Evolutionary conservation across 495 filamentous ascomycete genomes (phyloP).

Genomic region (Talaromyces borbonicus): DNA sequence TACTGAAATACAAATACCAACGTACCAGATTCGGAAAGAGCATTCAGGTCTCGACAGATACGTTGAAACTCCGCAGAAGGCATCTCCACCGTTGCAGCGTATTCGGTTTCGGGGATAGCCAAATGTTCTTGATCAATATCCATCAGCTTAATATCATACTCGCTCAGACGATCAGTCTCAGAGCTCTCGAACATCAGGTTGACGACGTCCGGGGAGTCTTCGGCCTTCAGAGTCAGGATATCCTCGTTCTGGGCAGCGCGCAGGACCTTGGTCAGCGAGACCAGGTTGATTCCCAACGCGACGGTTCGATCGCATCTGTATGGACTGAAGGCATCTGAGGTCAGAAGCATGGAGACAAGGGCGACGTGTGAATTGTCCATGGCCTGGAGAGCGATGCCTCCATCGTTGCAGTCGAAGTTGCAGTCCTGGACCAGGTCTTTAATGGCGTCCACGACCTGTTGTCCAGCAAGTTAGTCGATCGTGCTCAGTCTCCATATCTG

Average conservation of each 20-base stretch:
- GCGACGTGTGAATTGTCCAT: conserved; percentile 99
- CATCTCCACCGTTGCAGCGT: conserved; percentile 85
- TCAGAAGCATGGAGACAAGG: conserved; percentile 96
- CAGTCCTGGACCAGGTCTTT: conserved; percentile 99
- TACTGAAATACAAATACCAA: background rate
- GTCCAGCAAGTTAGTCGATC: too few relatives aligned
- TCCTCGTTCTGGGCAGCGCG: conserved; percentile 92
- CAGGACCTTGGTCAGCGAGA: conserved; percentile 93
- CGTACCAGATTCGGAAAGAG: conserved; percentile 88
- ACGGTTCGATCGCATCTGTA: conserved; percentile 99
- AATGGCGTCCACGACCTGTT: conserved; percentile 93
- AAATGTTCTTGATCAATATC: conserved; percentile 99
- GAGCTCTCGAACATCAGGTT: conserved; percentile 93
- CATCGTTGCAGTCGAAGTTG: conserved; percentile 99
- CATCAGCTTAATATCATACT: conserved; percentile 99
- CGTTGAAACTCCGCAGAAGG: conserved; percentile 85
- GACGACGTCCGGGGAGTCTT: conserved; percentile 89
- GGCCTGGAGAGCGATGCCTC: conserved; percentile 92
- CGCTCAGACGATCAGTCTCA: conserved; percentile 82
- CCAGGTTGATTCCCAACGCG: conserved; percentile 92
- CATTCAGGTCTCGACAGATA: conserved; percentile 85
- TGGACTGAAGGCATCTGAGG: conserved; percentile 87
- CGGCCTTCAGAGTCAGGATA: conserved; percentile 91
- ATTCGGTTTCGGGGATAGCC: conserved; percentile 97
- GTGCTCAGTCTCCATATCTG: conserved; percentile 9